Percentiles rank a stretch among this genome's conserved stretches.
These are phyloP conservation scores for Botrytis hyacinthi DNA, from an alignment of 2,329 filamentous ascomycete species.

Conservation along the genomic window DNA sequence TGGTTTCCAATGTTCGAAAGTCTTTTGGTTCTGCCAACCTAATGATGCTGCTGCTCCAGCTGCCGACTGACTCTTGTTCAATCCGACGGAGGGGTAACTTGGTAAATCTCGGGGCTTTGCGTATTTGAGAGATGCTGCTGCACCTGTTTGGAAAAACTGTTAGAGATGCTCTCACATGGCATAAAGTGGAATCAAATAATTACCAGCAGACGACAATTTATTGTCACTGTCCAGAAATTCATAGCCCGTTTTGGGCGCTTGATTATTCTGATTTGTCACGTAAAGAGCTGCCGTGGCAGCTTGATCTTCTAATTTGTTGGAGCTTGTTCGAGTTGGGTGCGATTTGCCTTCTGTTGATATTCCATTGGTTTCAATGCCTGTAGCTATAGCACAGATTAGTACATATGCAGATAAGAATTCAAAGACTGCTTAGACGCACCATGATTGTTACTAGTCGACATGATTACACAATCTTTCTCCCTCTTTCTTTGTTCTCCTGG, in stretches of 20 bases:
- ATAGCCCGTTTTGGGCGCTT: conserved; percentile 20
- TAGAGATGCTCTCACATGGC: background rate
- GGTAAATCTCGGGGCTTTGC: conserved; percentile 71
- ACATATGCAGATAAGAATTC: background rate
- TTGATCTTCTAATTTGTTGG: conserved; percentile 41
- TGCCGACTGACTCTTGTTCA: conserved; percentile 54
- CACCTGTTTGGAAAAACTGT: conserved; percentile 44
- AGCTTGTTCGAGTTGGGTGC: conserved; percentile 22
- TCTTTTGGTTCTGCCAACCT: conserved; percentile 68
- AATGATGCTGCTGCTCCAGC: conserved; percentile 73
- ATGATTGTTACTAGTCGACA: background rate
- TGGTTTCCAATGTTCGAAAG: conserved; percentile 65
- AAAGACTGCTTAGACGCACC: background rate
- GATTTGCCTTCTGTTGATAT: background rate
- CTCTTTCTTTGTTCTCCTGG: background rate
- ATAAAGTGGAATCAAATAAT: conserved; percentile 32
- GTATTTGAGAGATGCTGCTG: conserved; percentile 64
- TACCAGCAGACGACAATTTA: conserved; percentile 57
- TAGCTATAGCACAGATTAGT: background rate
- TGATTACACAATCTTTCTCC: background rate
- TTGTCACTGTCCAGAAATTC: conserved; percentile 48
- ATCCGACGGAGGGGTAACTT: conserved; percentile 67
- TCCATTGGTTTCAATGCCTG: conserved; percentile 4
- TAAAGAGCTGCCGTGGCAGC: conserved; percentile 63
- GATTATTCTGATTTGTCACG: conserved; percentile 44